These are phyloP conservation scores for Ophiostoma ulmi DNA, from an alignment of 2,329 filamentous ascomycete species.

Conservation along the genomic window DNA sequence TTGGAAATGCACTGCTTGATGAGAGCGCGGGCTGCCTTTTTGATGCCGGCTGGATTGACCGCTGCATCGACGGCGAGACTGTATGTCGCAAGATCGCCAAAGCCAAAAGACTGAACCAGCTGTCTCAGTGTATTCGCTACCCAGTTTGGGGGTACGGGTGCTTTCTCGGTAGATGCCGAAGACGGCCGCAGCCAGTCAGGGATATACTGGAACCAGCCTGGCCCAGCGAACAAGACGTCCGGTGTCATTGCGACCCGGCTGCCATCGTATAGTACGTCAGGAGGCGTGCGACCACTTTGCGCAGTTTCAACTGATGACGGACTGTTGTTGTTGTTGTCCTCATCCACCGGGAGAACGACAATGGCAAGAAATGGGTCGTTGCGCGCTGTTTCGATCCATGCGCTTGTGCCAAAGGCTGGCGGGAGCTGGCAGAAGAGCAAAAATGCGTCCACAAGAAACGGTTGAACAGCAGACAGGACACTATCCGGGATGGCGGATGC, in stretches of 20 bases:
- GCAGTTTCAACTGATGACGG: background rate
- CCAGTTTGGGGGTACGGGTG: slow-evolving; percentile 42
- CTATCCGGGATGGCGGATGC: slow-evolving; percentile 39
- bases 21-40: slow-evolving; percentile 66
- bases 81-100: slow-evolving; percentile 60
- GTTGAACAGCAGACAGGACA: slow-evolving; percentile 36
- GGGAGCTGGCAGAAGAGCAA: slow-evolving; percentile 64
- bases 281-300: slow-evolving; percentile 11
- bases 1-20: slow-evolving; percentile 64
- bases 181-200: slow-evolving; percentile 24
- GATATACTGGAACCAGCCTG: slow-evolving; percentile 25
- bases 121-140: slow-evolving; percentile 52
- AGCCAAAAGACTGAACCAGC: slow-evolving; percentile 44
- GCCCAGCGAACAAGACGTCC: slow-evolving; percentile 35
- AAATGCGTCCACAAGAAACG: slow-evolving; percentile 62
- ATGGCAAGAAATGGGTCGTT: slow-evolving; percentile 48
- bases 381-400: slow-evolving; percentile 37
- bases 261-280: slow-evolving; percentile 24
- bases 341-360: slow-evolving; percentile 12
- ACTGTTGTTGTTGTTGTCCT: background rate
- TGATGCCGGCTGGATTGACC: slow-evolving; percentile 51
- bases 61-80: slow-evolving; percentile 61
- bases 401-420: slow-evolving; percentile 35
- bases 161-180: background rate
- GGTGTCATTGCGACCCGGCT: slow-evolving; percentile 36